These are phyloP conservation scores for Pythium myriotylum DNA, from an alignment of 352 stramenopile species.

Conservation along the genomic window DNA sequence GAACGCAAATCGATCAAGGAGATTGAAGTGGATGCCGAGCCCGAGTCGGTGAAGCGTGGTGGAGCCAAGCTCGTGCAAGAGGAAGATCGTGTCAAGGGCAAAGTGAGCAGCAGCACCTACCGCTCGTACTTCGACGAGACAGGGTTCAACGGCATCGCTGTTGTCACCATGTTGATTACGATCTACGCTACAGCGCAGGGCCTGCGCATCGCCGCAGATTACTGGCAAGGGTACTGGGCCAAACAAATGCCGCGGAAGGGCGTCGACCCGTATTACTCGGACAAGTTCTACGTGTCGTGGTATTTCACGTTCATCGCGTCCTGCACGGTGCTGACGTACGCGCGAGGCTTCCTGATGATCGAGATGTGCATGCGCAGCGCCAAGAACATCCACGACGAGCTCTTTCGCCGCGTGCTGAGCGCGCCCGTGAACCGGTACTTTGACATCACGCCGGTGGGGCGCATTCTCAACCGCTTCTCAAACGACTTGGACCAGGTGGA, in stretches of 20 bases:
- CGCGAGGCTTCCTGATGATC: constrained; percentile 38
- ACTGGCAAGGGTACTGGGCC: constrained; percentile 32
- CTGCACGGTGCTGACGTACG: constrained; percentile 28
- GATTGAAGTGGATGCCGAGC: no score
- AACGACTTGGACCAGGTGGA: constrained; percentile 65
- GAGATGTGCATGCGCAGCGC: constrained; percentile 40
- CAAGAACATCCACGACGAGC: constrained; percentile 46
- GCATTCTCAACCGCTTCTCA: constrained; percentile 70
- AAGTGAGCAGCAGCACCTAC: constrained; percentile 34
- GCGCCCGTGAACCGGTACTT: constrained; percentile 69
- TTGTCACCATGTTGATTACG: constrained; percentile 19
- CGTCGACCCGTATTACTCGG: constrained; percentile 24
- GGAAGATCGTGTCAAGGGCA: constrained; percentile 36
- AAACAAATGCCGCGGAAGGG: constrained; percentile 28
- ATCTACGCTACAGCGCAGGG: constrained; percentile 23
- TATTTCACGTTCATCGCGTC: constrained; percentile 43
- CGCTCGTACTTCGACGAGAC: constrained; percentile 36
- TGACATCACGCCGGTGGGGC: constrained; percentile 62
- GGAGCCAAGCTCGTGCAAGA: constrained; percentile 29
- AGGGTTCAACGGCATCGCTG: constrained; percentile 30
- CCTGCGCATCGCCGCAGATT: constrained; percentile 26
- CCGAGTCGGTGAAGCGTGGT: constrained; percentile 3
- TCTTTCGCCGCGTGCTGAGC: constrained; percentile 45
- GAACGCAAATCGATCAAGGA: no score
- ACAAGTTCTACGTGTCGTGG: constrained; percentile 36